Percentiles rank a stretch among this genome's conserved stretches.
phyloP scores from a whole-genome alignment of 129 eudicot genomes.

The Rutidosis leptorrhynchoides region DNA sequence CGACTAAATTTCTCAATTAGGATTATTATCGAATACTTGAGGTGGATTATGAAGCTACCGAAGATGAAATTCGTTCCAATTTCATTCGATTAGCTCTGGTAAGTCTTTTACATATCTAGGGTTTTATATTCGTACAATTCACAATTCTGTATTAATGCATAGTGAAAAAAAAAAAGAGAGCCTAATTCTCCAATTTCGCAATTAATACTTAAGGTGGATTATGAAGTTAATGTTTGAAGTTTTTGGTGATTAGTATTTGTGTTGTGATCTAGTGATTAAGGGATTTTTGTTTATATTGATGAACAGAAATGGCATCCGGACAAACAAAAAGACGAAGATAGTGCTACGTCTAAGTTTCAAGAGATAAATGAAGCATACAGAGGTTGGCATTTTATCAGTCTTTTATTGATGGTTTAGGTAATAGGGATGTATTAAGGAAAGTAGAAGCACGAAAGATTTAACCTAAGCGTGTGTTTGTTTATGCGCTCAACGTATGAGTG shows the following conservation, averaged over 20 bases:
- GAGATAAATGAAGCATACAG: slow-evolving; percentile 90
- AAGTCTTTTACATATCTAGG: slow-evolving; percentile 10
- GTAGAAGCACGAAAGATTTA: too few species aligned
- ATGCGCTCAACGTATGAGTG: too few species aligned
- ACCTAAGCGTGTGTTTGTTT: too few species aligned
- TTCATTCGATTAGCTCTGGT: slow-evolving; percentile 89
- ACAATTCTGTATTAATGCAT: not conserved
- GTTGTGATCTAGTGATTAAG: not conserved
- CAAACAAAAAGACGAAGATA: slow-evolving; percentile 62
- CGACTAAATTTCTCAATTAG: slow-evolving; percentile 15
- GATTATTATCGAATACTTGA: slow-evolving; percentile 78
- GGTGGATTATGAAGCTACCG: slow-evolving; percentile 88
- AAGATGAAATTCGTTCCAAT: slow-evolving; percentile 81
- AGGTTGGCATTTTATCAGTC: slow-evolving; percentile 34
- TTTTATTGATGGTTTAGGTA: too few species aligned
- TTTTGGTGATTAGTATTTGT: not conserved
- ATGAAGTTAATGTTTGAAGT: not conserved
- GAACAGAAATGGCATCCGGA: slow-evolving; percentile 96
- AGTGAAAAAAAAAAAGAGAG: not conserved
- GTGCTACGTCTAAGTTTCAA: slow-evolving; percentile 73
- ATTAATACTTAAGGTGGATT: not conserved
- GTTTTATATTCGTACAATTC: not conserved
- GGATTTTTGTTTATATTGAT: not conserved
- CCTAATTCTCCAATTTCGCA: not conserved
- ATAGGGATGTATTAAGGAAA: too few species aligned